Base-by-base conservation (phyloP, 2,329 filamentous ascomycete genomes). In the Fusarium equiseti region DNA sequence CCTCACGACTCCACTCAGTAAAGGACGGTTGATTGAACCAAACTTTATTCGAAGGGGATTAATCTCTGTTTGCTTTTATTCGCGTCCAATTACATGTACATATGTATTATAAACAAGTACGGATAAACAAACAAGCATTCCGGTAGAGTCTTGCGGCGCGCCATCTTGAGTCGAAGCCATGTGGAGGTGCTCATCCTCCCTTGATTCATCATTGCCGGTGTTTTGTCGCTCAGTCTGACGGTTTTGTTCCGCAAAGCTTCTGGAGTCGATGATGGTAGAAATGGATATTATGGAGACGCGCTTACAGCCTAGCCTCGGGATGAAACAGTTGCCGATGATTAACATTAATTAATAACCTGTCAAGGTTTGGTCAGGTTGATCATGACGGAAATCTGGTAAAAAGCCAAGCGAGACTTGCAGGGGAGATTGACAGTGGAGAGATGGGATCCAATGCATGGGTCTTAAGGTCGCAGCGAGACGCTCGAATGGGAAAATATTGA, bases 141-240 rank as follows among this genome's bases (percentile, higher is more conserved):
- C 18, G 35, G 35, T 11, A 38, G 18, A 38, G 35, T 69, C 31
- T 66, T 44, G 50, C 67, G 64, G 68, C 59, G 63, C 73, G 72
- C 56, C 62, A 66, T 56, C 53, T 72, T 75, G 62, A 73, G 73
- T 62, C 73, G 69, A 57, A 62, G 59, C 69, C 63, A 76, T 70
- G 74, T 74, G 72, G 72, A 73, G 68, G 49, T 45, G 20, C n/a
- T 35, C 31, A 16, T 16, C 16, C 32, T 18, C 16, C 35, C n/a
- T 52, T 52, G 22, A 69, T 56, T 35, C 38, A 64, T 44, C 29
- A 57, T 53, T 48, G 50, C 44, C 52, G 59, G 48, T 35, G 31
- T 51, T 52, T 60, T 64, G 45, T 53, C 42, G 45, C 20, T 27
- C 20, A 20, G 20, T 20, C 32, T 45, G 63, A 56, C 54, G 62